Conservation (phyloP, 805 yeast genomes). For the Lipomyces starkeyi region DNA sequence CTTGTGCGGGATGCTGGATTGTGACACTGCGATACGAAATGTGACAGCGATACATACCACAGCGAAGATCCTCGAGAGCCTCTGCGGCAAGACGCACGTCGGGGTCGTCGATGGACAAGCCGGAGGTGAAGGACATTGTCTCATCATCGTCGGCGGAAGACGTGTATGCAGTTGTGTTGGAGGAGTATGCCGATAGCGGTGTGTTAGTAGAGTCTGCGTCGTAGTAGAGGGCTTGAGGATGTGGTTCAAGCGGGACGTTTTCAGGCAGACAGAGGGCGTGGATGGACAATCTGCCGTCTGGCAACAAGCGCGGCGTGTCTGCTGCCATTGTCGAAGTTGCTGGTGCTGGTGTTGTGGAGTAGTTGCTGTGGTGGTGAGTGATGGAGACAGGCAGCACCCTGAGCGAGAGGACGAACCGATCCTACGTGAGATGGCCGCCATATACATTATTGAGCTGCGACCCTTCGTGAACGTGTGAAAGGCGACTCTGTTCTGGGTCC, state of each 20-base stretch:
- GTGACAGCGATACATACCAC: constrained; percentile 28
- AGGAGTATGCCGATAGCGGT: constrained; percentile 29
- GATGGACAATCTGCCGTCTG: constrained; percentile 29
- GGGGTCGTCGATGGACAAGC: constrained; percentile 37
- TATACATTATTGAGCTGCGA: background rate
- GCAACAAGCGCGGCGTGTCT: constrained; percentile 8
- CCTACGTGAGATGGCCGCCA: background rate
- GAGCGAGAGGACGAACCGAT: background rate
- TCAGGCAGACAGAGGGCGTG: constrained; percentile 24
- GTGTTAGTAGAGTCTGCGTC: constrained; percentile 13
- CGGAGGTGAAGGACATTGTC: constrained; percentile 34
- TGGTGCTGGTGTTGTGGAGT: background rate
- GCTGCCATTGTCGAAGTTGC: constrained; percentile 4
- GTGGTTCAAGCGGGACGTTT: background rate
- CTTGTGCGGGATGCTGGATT: background rate
- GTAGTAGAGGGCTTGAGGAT: background rate
- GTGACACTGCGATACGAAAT: background rate
- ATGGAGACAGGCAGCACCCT: background rate
- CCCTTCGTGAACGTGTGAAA: background rate
- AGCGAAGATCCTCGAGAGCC: constrained; percentile 42
- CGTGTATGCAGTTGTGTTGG: constrained; percentile 24
- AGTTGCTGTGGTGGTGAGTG: background rate
- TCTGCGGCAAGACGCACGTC: constrained; percentile 44
- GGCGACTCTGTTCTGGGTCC: background rate
- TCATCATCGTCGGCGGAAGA: constrained; percentile 36